These are phyloP conservation scores for Trichosanthes cucumerina DNA, from an alignment of 306 rosid species.

Conservation along the genomic window DNA sequence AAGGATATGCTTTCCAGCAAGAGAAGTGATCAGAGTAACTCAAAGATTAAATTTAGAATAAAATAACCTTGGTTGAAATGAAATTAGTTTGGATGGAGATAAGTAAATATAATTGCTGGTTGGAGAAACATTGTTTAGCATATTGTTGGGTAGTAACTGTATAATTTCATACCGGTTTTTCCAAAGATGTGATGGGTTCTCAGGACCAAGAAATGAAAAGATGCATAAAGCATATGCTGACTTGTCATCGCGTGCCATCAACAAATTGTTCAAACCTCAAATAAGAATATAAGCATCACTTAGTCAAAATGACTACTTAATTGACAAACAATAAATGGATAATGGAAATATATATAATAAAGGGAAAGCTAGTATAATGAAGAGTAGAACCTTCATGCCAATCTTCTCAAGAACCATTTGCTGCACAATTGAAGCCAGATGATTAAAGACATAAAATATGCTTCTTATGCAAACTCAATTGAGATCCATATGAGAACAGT, in stretches of 20 bases:
- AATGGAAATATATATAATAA: neutral
- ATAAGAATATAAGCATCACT: conserved; percentile 7
- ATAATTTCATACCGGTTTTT: conserved; percentile 49
- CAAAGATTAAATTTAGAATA: too few relatives aligned
- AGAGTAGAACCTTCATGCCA: conserved; percentile 61
- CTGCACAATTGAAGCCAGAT: conserved; percentile 43
- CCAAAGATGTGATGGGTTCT: conserved; percentile 72
- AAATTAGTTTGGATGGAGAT: neutral
- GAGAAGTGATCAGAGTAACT: too few relatives aligned
- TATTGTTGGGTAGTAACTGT: neutral
- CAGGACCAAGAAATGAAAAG: conserved; percentile 65
- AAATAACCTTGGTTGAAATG: neutral
- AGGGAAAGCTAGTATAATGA: conserved; percentile 4
- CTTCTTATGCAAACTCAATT: neutral
- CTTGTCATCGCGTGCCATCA: conserved; percentile 87
- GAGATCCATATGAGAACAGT: neutral
- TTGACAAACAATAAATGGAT: conserved; percentile 4
- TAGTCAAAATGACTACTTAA: conserved; percentile 1
- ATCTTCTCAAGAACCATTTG: conserved; percentile 98
- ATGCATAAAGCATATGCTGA: conserved; percentile 83
- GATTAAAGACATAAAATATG: neutral
- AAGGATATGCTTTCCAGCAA: too few relatives aligned
- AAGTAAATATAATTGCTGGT: neutral
- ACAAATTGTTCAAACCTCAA: conserved; percentile 81
- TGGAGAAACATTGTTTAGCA: neutral